Base-by-base conservation (phyloP, 371 early-diverging fungal species). In the Blakeslea trispora region DNA sequence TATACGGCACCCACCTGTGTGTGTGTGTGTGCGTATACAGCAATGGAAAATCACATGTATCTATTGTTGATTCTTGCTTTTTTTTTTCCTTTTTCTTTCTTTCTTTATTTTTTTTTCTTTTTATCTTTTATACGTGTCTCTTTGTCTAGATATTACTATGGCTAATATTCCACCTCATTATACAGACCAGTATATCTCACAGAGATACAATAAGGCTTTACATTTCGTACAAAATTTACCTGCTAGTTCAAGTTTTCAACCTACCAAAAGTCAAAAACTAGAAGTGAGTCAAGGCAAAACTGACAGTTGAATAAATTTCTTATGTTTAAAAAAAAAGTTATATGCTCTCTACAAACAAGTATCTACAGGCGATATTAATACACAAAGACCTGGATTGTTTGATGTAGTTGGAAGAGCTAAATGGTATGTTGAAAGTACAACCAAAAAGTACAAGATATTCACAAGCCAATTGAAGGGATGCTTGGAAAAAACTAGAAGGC, bases 301-400 rank as follows among this genome's bases (percentile, higher is more conserved):
- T 47, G 18, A 48, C n/a, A 48, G 32, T 50, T 7, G 23, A 15
- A 39, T 45, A 10, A 31, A 4, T 17, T 17, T 32, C 40, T 19
- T 3, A 37, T 31, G 32, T 15, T 6, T 1, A 32, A 40, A 23
- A 15, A 18, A 17, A 35, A 51, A 79, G 79, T 48, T 79, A 5
- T 79, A 79, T 64, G 75, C 74, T 8, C 65, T 72, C 28, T 75
- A 75, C 53, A 79, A 79, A 37, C 76, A 75, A 66, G 72, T 66
- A 11, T 62, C 74, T 18, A 55, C 60, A 41, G 76, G 76, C 2
- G 51, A 75, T 55, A 57, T 71, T 8, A 66, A 63, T 47, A 68
- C 70, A 21, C 60, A 64, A 50, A 47, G 76, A 17, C 76, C 76
- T 1, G 76, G 72, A 7, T 37, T 75, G 49, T 75, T 72, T 57